Evolutionary conservation across 257 asterid genomes (phyloP).

Genomic region (Salvia rosmarinus): DNA sequence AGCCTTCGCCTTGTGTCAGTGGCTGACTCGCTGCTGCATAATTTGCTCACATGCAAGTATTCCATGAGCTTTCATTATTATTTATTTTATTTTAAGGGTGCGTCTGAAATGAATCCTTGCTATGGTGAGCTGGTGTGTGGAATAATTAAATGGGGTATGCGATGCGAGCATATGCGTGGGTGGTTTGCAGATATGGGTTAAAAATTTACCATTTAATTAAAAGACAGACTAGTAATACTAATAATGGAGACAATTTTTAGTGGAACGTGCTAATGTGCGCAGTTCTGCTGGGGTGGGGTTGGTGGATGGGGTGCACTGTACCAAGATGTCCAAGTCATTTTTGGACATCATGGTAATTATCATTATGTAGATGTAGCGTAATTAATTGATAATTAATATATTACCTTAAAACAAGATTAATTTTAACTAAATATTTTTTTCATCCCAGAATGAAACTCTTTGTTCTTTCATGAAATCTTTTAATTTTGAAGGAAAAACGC

Average conservation of each 20-base stretch:
- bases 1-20: slow-evolving; percentile 32
- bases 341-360: slow-evolving; percentile 23
- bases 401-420: background rate
- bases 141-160: slow-evolving; percentile 35
- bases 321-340: background rate
- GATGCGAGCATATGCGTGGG: slow-evolving; percentile 31
- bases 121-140: slow-evolving; percentile 51
- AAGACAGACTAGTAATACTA: background rate
- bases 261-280: slow-evolving; percentile 51
- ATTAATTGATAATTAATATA: background rate
- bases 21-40: slow-evolving; percentile 32
- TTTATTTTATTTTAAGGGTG: slow-evolving; percentile 5
- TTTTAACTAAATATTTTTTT: background rate
- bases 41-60: slow-evolving; percentile 49
- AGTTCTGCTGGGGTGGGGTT: slow-evolving; percentile 28
- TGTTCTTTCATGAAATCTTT: background rate
- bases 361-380: background rate
- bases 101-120: slow-evolving; percentile 36
- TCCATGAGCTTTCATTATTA: slow-evolving; percentile 36
- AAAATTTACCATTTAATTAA: slow-evolving; percentile 9
- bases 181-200: slow-evolving; percentile 19
- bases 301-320: slow-evolving; percentile 24
- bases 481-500: no score
- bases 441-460: background rate
- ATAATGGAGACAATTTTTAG: slow-evolving; percentile 21